Conservation (phyloP, 176 grass and related monocot species). For the Stipa capillata region DNA sequence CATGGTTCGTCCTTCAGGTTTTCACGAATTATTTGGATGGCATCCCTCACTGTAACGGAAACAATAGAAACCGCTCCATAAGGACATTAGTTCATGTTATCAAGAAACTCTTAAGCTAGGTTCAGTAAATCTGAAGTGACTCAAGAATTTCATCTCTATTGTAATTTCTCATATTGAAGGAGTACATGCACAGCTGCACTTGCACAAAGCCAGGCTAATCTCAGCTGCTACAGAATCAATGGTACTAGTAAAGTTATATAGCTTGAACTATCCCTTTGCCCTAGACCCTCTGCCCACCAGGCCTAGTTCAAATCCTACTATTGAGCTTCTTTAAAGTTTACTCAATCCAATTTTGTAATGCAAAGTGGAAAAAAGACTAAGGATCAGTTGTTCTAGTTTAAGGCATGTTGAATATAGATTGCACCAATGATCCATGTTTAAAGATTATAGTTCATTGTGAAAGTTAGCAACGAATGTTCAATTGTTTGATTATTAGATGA, state of each 20-base stretch:
- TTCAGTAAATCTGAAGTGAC: too few species aligned
- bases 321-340: neutral
- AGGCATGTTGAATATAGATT: neutral
- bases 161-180: neutral
- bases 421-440: neutral
- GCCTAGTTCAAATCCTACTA: neutral
- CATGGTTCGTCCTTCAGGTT: slow-evolving; percentile 82
- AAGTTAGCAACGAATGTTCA: neutral
- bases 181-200: neutral
- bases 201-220: neutral
- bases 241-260: neutral
- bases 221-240: neutral
- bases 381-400: neutral
- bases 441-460: neutral
- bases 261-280: neutral
- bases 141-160: neutral
- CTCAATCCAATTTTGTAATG: neutral
- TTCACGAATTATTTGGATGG: slow-evolving; percentile 71
- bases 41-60: slow-evolving; percentile 56
- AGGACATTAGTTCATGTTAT: neutral
- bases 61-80: slow-evolving; percentile 6
- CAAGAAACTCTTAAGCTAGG: neutral
- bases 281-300: neutral
- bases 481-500: neutral
- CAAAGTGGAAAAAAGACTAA: neutral